Evolutionary conservation across 345 rosid genomes (phyloP), one percentile per base, ranked within the genome.

Genomic region (Hibiscus syriacus): DNA sequence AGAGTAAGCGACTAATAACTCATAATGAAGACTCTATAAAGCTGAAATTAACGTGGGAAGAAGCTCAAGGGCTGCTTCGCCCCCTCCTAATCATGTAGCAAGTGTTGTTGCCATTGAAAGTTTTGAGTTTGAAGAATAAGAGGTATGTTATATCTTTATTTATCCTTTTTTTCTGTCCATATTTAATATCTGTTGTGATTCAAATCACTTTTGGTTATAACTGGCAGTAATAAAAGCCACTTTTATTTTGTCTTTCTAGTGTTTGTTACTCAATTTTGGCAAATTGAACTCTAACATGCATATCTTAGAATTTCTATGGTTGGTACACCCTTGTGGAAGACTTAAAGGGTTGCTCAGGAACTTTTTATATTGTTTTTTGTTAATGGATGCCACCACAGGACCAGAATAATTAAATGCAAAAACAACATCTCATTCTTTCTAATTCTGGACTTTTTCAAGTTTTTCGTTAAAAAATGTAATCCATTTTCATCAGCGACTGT

Each of bases 31-130:
- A 91, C 67, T 74, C 78, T 81, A 82, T 74, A 70, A 88, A 87
- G 82, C 79, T 94, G 73, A 85, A 84, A 82, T 62, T 94, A 75
- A 87, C 97, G 30, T 87, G 98, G 96, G 93, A 89, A 84, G 97
- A 88, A 82, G 98, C 97, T 73, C 99, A 95, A 76, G 87, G 83
- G 55, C 81, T 85, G 61, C 85, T 95, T 25, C 87, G 92, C 96
- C 98, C 20, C 92, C 97, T 75, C 86, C 92, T 29, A 84, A 84
- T 74, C 70, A 64, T 70, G 64, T 72, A 76, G 92, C 96, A 23
- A 84, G 86, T 63, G 68, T 87, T 70, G 86, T 88, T 69, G 81
- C 78, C 54, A 90, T 92, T 72, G 97, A 92, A 67, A 97, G 89
- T 50, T 79, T 69, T 76, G 99, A 95, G 80, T 88, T 95, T 80